Base-by-base conservation (phyloP, 331 rosid species). In the Saraca asoca region DNA sequence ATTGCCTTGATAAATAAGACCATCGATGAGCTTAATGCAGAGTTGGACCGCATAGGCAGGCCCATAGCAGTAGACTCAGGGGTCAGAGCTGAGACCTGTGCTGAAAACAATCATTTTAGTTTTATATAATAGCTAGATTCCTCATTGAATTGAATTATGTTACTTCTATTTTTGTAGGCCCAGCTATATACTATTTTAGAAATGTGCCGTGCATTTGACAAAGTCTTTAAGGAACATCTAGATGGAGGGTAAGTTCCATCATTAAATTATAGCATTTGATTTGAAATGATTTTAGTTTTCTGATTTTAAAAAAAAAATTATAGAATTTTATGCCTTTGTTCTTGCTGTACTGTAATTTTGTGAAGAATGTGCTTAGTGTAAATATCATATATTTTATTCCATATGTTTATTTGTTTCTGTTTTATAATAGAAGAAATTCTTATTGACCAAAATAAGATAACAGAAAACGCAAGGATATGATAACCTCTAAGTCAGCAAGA, bases 121-220 rank as follows among this genome's bases (percentile, higher is more conserved):
- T 69, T 64, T 60, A 52, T 60, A 52, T 64, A 53, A 68, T 19
- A 33, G 46, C 43, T 31, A 38, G 9, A 19, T 48, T 50, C 46
- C 54, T 17, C 7, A 45, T 63, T 37, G 15, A 51, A 38, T 35
- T 73, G 31, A 64, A 66, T 60, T 69, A 71, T 70, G 35, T 49
- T 62, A 8, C 62, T 38, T n/a, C 39, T 66, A 56, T 41, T 61
- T 81, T 11, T 55, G 71, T 70, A 94, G 99, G 99, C 97, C 68
- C 99, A 90, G 67, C 85, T 94, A 13, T 94, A 94, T 77, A 90
- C 97, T 45, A 90, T 94, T 70, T 83, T 94, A 80, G 99, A 94
- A 81, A 49, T 94, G 82, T 94, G 99, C 49, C 97, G 99, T 61
- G 99, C 99, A 41, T 90, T 94, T 88, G 99, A 94, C 73, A 93